Evolutionary conservation across 345 rosid species (phyloP).

Genomic region (Citrus maxima): DNA sequence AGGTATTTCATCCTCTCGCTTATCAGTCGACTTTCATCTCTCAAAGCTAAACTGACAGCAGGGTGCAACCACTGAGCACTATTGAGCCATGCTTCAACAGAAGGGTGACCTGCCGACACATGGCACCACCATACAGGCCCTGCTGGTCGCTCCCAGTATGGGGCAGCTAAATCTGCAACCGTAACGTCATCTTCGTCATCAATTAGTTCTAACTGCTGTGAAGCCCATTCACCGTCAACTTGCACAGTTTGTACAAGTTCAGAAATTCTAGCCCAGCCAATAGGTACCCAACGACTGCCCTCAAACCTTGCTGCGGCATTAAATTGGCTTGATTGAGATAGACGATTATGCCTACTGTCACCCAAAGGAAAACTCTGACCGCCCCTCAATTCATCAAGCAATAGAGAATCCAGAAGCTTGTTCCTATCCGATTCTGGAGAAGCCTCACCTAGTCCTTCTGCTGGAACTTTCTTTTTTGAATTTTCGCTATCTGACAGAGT

Average conservation of each 20-base stretch:
- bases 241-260: constrained; percentile 66
- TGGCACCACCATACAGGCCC: constrained; percentile 99
- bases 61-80: constrained; percentile 96
- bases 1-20: constrained; percentile 96
- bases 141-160: constrained; percentile 87
- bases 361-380: constrained; percentile 30
- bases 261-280: constrained; percentile 88
- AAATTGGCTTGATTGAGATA: constrained; percentile 32
- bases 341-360: constrained; percentile 32
- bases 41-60: constrained; percentile 83
- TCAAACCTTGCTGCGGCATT: constrained; percentile 38
- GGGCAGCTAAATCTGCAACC: constrained; percentile 90
- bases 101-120: constrained; percentile 56
- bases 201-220: constrained; percentile 40
- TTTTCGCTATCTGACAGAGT: constrained; percentile 15
- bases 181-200: constrained; percentile 63
- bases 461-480: constrained; percentile 16
- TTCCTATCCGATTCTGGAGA: constrained; percentile 18
- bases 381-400: constrained; percentile 19
- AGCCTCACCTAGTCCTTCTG: constrained; percentile 26
- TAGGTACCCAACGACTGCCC: constrained; percentile 76
- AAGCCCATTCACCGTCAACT: constrained; percentile 63
- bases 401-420: constrained; percentile 27
- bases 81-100: constrained; percentile 62
- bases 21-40: constrained; percentile 80